These are phyloP conservation scores for Liriodendron chinense DNA, from an alignment of 164 flowering plant species.

Conservation along the genomic window DNA sequence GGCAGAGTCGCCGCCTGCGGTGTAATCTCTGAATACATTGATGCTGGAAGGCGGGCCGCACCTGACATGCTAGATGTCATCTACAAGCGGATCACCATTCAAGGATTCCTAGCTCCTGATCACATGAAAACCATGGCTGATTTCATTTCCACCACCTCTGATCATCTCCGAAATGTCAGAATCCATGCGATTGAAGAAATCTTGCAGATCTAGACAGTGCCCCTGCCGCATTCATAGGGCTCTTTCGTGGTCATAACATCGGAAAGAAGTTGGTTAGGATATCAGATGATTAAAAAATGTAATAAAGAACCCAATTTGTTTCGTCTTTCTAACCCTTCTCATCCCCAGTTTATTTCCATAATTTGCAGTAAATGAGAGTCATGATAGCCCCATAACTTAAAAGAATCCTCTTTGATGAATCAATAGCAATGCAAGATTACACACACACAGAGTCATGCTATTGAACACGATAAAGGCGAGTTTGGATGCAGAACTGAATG, in stretches of 20 bases:
- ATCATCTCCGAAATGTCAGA: constrained; percentile 33
- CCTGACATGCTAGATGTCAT: constrained; percentile 53
- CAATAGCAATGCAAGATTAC: no score
- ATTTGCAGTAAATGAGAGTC: neutral
- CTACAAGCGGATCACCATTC: constrained; percentile 56
- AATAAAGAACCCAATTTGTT: neutral
- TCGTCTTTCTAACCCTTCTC: neutral
- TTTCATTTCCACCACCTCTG: constrained; percentile 36
- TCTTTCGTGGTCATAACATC: constrained; percentile 56
- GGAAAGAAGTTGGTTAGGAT: constrained; percentile 64
- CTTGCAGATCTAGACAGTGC: constrained; percentile 54
- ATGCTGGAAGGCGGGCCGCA: constrained; percentile 29
- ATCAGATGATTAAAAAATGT: constrained; percentile 28
- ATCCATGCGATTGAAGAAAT: constrained; percentile 53
- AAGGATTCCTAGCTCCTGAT: constrained; percentile 58
- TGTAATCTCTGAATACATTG: constrained; percentile 56
- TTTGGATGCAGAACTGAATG: no score
- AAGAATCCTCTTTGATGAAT: no score
- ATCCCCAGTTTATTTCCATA: neutral
- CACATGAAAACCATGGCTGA: constrained; percentile 28
- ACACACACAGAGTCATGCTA: no score
- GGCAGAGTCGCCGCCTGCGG: constrained; percentile 76
- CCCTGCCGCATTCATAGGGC: constrained; percentile 56
- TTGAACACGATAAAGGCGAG: no score
- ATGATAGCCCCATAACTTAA: neutral